A percentile compares a stretch with the other conserved stretches of the same genome.
phyloP scores from a whole-genome alignment of 2,329 filamentous ascomycete genomes.

The Orbilia quercus region DNA sequence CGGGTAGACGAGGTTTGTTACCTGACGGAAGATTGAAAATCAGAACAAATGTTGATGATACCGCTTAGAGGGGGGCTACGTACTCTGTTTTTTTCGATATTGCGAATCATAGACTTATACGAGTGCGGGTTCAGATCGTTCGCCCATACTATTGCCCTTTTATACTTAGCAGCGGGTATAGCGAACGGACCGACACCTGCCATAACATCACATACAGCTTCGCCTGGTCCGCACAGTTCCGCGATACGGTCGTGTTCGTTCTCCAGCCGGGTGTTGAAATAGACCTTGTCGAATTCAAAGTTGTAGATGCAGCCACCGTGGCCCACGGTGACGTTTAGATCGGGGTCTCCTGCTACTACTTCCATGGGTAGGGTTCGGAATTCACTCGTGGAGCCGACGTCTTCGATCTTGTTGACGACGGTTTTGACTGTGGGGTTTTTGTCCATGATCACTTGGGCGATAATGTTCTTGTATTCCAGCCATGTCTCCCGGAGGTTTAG shows the following conservation, averaged over 20 bases:
- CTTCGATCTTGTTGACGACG: constrained; percentile 94
- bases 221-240: constrained; percentile 77
- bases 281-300: constrained; percentile 96
- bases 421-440: constrained; percentile 84
- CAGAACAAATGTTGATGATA: constrained; percentile 16
- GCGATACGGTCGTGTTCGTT: constrained; percentile 87
- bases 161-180: constrained; percentile 86
- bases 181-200: constrained; percentile 96
- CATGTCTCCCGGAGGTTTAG: constrained; percentile 88
- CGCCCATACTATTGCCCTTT: constrained; percentile 86
- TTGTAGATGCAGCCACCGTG: constrained; percentile 87
- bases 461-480: constrained; percentile 84
- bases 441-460: constrained; percentile 86
- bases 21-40: constrained; percentile 7
- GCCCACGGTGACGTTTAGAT: constrained; percentile 83
- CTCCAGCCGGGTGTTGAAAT: constrained; percentile 95
- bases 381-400: constrained; percentile 84
- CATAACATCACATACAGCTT: constrained; percentile 96
- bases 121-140: constrained; percentile 97
- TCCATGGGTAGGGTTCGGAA: constrained; percentile 95
- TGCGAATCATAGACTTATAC: constrained; percentile 76
- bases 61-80: constrained; percentile 32
- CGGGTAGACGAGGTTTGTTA: constrained; percentile 57
- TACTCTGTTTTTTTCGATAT: constrained; percentile 83
- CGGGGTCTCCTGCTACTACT: constrained; percentile 81